These are phyloP conservation scores for Salvia hispanica DNA, from an alignment of 257 asterid genomes.

Conservation along the genomic window DNA sequence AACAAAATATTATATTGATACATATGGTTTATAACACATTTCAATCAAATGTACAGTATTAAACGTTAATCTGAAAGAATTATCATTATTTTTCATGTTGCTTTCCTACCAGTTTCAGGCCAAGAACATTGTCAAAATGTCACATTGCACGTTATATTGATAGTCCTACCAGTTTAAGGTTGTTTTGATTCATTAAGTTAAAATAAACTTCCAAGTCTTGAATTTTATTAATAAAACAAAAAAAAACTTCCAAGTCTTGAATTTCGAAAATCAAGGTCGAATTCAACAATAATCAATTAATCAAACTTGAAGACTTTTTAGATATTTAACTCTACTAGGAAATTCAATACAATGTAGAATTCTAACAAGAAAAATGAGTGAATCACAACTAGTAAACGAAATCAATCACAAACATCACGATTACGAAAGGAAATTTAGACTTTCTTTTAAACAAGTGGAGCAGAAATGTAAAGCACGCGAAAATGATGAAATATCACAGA, in stretches of 20 bases:
- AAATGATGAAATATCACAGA: background rate
- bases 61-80: too few relatives aligned
- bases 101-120: slow-evolving; percentile 20
- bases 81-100: background rate
- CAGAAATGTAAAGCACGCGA: background rate
- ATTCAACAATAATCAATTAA: background rate
- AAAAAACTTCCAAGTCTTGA: too few relatives aligned
- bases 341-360: background rate
- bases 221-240: too few relatives aligned
- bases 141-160: too few relatives aligned
- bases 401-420: background rate
- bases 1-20: too few relatives aligned
- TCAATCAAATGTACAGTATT: too few relatives aligned
- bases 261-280: too few relatives aligned
- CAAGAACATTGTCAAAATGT: slow-evolving; percentile 21
- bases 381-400: slow-evolving; percentile 6
- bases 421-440: background rate
- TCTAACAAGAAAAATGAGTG: slow-evolving; percentile 6
- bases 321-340: too few relatives aligned
- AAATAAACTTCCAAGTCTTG: too few relatives aligned
- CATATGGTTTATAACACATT: too few relatives aligned
- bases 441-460: background rate
- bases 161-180: too few relatives aligned
- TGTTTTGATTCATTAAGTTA: too few relatives aligned
- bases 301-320: background rate